Base-by-base conservation (phyloP, 192 early-diverging fungal genomes). In the Entrophospora sp. region DNA sequence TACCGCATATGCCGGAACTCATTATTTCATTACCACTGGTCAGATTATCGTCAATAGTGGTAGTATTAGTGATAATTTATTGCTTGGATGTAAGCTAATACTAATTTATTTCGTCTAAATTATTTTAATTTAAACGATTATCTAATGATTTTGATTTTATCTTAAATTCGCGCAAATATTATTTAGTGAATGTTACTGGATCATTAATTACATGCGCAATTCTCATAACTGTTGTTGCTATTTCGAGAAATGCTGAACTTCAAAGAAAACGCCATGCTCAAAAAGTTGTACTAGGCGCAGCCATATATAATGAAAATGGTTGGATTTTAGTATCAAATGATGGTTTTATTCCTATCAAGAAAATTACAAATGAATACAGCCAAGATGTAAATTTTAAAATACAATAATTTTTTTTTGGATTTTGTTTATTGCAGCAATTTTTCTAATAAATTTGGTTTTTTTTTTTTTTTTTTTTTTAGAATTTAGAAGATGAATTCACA, bases 291-390 rank as follows among this genome's bases (percentile, higher is more conserved):
- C n/a, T 77, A 16, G 72, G 68, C 30, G 25, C 38, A 2, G 73
- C 71, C 0, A 58, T 72, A n/a, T 74, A 70, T 56, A 68, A 77
- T 64, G 28, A 40, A 7, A 16, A 62, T 16, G 73, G 70, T 16
- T 48, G 52, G 43, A 67, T 77, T 14, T 58, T 77, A 1, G 76
- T 77, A 0, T 65, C 66, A 48, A 62, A 61, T 38, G 73, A 71
- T 66, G 76, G 76, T 35, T 46, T 59, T 30, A 40, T 77, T 12
- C 76, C 76, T 3, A 65, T 65, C 27, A 66, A 52, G 31, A 73
- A 77, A 56, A 71, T 77, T 22, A 40, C 55, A n/a, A 42, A 35
- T 1, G 46, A 74, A 14, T 36, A 62, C 24, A 18, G 61, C 42
- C 37, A 62, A 40, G 40, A 68, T 12, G 69, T 71, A 65, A 68